These are phyloP conservation scores for Citrus maxima DNA, from an alignment of 345 rosid genomes.

Conservation along the genomic window DNA sequence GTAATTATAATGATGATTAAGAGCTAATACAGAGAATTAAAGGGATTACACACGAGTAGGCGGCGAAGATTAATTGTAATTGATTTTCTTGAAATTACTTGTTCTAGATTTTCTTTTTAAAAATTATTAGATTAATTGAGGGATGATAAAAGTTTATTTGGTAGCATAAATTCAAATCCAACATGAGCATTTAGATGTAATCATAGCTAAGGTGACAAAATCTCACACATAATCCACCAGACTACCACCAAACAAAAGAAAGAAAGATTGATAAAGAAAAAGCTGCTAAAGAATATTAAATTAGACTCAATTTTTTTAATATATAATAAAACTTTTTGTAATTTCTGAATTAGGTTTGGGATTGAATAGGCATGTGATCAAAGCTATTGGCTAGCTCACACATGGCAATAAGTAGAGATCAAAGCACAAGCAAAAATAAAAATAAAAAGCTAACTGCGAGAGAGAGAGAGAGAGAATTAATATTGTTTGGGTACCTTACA, in stretches of 20 bases:
- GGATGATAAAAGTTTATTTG: constrained; percentile 15
- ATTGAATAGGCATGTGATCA: constrained; percentile 32
- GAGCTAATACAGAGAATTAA: constrained; percentile 3
- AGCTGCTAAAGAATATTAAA: constrained; percentile 23
- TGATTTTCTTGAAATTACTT: constrained; percentile 4
- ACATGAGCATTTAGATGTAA: constrained; percentile 31
- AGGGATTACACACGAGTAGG: constrained; percentile 10
- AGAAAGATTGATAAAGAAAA: constrained; percentile 4
- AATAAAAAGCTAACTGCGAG: not conserved
- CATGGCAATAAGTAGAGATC: constrained; percentile 9
- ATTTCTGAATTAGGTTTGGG: not conserved
- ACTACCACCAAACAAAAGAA: constrained; percentile 22
- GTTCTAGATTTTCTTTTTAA: not conserved
- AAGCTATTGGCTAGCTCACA: constrained; percentile 10
- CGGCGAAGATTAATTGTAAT: not conserved
- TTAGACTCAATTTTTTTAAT: not conserved
- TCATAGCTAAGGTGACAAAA: constrained; percentile 35
- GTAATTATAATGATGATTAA: constrained; percentile 32
- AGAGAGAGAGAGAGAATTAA: constrained; percentile 15
- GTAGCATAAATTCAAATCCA: constrained; percentile 30
- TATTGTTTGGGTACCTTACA: constrained; percentile 38
- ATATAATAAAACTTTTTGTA: not conserved
- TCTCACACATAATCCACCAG: constrained; percentile 37
- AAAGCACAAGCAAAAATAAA: constrained; percentile 9
- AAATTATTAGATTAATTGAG: constrained; percentile 8